Base-by-base conservation (phyloP, 768 basidiomycete species). In the Pholiota molesta region DNA sequence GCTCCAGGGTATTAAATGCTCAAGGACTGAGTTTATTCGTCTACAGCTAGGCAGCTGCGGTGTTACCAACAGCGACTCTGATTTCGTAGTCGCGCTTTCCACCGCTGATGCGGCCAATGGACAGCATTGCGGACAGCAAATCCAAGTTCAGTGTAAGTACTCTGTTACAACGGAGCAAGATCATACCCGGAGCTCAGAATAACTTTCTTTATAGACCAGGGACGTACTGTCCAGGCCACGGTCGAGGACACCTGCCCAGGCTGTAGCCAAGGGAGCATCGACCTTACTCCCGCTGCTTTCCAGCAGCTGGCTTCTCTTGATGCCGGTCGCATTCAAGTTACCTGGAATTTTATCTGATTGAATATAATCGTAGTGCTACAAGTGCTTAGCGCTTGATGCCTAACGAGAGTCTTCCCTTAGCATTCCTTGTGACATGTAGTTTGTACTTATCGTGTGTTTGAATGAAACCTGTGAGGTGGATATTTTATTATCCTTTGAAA, bases 271-370 rank as follows among this genome's bases (percentile, higher is more conserved):
- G 23, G 5, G 19, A 40, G 39, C 19, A 55, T 55, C 23, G 53
- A 55, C 21, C 39, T 55, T 23, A 39, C 53, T 19, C 53, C 53
- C n/a, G 53, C 35, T 21, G 53, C 53, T 5, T 55, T 55, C 53
- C 17, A 55, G 35, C 7, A 9, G 10, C 53, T 55, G 8, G 53
- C 53, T 39, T 19, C 53, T 19, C 53, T 55, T 14, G 53, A 55
- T 37, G 53, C 35, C 2, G 53, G 53, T 4, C 53, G 53, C 53
- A 55, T 55, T 40, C 17, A 39, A n/a, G 53, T 55, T n/a, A 17
- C 31, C 2, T 55, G 53, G 53, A 35, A 55, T 13, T 55, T 8
- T 23, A 49, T 49, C 23, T 49, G 23, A 49, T 13, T 28, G 8
- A 19, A 26, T 49, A 14, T 26, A 2, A 9, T 37, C 5, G 35